Evolutionary conservation across 73 alveolate species (phyloP).

Genomic region (Symbiodinium natans): DNA sequence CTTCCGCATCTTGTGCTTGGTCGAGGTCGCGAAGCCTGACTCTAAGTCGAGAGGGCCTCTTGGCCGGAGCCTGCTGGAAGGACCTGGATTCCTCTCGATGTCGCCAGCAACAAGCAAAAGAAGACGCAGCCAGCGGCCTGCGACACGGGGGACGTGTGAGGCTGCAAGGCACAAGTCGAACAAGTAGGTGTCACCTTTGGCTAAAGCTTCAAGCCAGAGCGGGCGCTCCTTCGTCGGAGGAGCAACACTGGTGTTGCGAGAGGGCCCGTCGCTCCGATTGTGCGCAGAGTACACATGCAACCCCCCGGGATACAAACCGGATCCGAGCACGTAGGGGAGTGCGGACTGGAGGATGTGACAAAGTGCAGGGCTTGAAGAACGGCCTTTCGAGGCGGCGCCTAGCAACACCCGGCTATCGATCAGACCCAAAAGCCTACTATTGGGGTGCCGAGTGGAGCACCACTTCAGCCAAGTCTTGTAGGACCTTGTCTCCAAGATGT

Average conservation of each 20-base stretch:
- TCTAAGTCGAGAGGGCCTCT: neutral
- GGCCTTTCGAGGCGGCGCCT: conserved; percentile 9
- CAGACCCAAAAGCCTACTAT: neutral
- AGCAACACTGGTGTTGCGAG: neutral
- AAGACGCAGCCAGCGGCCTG: neutral
- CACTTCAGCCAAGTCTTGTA: neutral
- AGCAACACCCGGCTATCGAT: conserved; percentile 13
- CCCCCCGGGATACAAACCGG: conserved; percentile 7
- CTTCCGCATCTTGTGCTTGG: neutral
- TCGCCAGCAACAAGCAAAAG: neutral
- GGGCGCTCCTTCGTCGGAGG: neutral
- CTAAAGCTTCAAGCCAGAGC: neutral
- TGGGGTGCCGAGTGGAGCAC: neutral
- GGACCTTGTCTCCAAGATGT: neutral
- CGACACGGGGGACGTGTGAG: too few relatives aligned
- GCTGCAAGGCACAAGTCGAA: neutral
- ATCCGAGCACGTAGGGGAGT: neutral
- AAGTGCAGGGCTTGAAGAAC: neutral
- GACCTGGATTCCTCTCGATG: neutral
- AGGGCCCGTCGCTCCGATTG: neutral
- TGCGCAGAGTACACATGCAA: neutral
- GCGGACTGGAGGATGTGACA: neutral
- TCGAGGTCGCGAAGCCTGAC: neutral
- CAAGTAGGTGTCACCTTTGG: neutral
- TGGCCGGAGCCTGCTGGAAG: neutral